phyloP scores from a whole-genome alignment of 2,329 filamentous ascomycete species.

The Ascosphaera acerosa region DNA sequence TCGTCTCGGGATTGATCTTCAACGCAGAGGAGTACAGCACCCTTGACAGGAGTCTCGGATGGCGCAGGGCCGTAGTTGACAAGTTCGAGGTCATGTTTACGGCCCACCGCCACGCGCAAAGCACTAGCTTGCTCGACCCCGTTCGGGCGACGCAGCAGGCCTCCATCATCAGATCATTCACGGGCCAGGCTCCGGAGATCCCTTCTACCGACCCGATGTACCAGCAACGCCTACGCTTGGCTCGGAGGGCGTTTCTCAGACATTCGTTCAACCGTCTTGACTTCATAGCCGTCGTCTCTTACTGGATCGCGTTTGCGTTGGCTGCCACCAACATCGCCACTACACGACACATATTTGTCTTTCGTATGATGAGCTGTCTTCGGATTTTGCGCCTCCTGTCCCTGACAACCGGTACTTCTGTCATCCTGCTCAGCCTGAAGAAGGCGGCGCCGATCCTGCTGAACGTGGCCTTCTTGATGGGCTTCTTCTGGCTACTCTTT shows the following conservation, averaged over 20 bases:
- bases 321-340: slow-evolving; percentile 44
- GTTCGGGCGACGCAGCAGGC: slow-evolving; percentile 10
- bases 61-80: slow-evolving; percentile 46
- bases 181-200: slow-evolving; percentile 36
- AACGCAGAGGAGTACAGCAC: slow-evolving; percentile 86
- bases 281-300: slow-evolving; percentile 81
- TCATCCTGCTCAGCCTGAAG: slow-evolving; percentile 85
- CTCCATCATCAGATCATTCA: slow-evolving; percentile 53
- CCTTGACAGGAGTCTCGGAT: slow-evolving; percentile 49
- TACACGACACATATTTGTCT: slow-evolving; percentile 53
- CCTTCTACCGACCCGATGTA: slow-evolving; percentile 39
- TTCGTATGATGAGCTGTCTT: slow-evolving; percentile 88
- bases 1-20: slow-evolving; percentile 80
- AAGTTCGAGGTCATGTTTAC: slow-evolving; percentile 60
- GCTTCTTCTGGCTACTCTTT: slow-evolving; percentile 95
- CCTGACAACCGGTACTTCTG: slow-evolving; percentile 77
- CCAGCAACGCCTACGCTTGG: slow-evolving; percentile 62
- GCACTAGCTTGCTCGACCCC: slow-evolving; percentile 21
- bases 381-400: slow-evolving; percentile 77
- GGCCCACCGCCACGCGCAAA: slow-evolving; percentile 47
- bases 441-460: slow-evolving; percentile 79
- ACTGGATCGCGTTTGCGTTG: slow-evolving; percentile 72
- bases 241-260: slow-evolving; percentile 71
- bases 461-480: slow-evolving; percentile 78
- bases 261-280: slow-evolving; percentile 93